phyloP scores from a whole-genome alignment of 371 early-diverging fungal species.

The Mortierella sp. region DNA sequence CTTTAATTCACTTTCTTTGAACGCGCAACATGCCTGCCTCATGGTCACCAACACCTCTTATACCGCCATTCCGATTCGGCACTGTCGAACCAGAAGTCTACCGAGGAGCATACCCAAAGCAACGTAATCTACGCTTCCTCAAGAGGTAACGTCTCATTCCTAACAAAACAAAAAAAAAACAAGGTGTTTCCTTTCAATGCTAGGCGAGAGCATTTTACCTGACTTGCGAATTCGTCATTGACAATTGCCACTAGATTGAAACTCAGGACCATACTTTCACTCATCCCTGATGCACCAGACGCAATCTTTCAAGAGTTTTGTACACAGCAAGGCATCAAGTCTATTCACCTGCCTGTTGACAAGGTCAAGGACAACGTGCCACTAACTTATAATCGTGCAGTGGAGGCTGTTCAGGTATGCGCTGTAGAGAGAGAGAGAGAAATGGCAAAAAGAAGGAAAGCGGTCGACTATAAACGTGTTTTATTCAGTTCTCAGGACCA shows the following conservation, averaged over 20 bases:
- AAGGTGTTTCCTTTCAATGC: not conserved
- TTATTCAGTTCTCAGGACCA: not conserved
- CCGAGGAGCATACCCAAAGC: slow-evolving; percentile 90
- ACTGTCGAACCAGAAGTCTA: slow-evolving; percentile 85
- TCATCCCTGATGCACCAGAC: slow-evolving; percentile 84
- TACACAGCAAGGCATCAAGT: slow-evolving; percentile 70
- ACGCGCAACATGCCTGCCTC: slow-evolving; percentile 11
- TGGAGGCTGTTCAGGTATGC: slow-evolving; percentile 78
- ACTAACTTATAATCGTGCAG: slow-evolving; percentile 80
- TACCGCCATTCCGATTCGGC: slow-evolving; percentile 89
- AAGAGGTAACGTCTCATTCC: slow-evolving; percentile 61
- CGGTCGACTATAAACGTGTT: too few species aligned
- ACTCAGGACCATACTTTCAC: slow-evolving; percentile 85
- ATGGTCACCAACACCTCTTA: slow-evolving; percentile 67
- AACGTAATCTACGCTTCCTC: slow-evolving; percentile 87
- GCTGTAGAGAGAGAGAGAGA: not conserved
- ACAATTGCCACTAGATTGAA: slow-evolving; percentile 64
- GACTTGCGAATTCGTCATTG: not conserved
- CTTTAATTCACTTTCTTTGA: not conserved
- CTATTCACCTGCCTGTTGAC: slow-evolving; percentile 81
- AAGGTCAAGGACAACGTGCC: slow-evolving; percentile 93
- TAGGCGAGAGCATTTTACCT: not conserved
- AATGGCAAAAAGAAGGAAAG: not conserved
- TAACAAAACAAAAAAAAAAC: not conserved
- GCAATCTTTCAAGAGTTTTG: slow-evolving; percentile 77